Evolutionary conservation across 352 stramenopile genomes (phyloP).

Genomic region (Albugo candida): DNA sequence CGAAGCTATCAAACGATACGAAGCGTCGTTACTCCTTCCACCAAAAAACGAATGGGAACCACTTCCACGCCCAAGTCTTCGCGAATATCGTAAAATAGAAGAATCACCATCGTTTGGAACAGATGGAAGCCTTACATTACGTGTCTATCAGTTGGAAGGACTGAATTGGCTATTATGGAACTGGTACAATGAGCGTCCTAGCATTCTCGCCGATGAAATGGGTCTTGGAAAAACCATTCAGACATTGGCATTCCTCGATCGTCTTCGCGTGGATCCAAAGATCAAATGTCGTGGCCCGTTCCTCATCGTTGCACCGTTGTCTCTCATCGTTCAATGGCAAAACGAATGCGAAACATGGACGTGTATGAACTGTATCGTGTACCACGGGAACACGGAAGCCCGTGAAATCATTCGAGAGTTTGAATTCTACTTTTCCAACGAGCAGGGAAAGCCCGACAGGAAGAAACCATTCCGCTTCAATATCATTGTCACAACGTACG

Average conservation of each 20-base stretch:
- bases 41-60: constrained; percentile 36
- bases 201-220: constrained; percentile 81
- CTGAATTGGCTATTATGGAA: constrained; percentile 82
- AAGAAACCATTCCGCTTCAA: constrained; percentile 78
- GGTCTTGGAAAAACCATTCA: constrained; percentile 88
- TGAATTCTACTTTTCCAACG: constrained; percentile 86
- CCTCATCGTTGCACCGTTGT: constrained; percentile 96
- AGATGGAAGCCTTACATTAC: constrained; percentile 48
- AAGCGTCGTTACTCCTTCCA: constrained; percentile 27
- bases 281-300: constrained; percentile 88
- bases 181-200: constrained; percentile 77
- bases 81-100: constrained; percentile 76
- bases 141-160: constrained; percentile 73
- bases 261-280: constrained; percentile 79
- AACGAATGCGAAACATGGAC: constrained; percentile 98
- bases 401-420: constrained; percentile 87
- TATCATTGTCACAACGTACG: constrained; percentile 81
- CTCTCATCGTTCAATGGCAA: constrained; percentile 98
- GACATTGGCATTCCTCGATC: constrained; percentile 86
- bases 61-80: constrained; percentile 40
- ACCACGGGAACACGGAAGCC: constrained; percentile 90
- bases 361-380: constrained; percentile 97
- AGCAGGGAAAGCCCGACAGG: constrained; percentile 46
- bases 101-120: constrained; percentile 50
- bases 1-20: constrained; percentile 55